Evolutionary conservation across 2,329 filamentous ascomycete species (phyloP).

Genomic region (Fonsecaea multimorphosa): DNA sequence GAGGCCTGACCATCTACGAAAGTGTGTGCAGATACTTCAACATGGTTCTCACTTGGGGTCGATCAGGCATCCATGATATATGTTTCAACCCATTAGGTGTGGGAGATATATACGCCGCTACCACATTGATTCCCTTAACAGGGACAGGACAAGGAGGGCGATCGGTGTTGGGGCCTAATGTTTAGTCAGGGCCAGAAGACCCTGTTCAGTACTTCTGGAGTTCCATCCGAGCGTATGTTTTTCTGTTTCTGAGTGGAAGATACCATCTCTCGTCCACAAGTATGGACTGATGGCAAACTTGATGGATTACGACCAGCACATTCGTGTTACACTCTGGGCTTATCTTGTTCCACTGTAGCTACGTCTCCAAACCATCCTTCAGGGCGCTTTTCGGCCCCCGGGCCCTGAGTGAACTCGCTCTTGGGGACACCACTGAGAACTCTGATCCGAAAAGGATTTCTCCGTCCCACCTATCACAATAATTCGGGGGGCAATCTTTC

Average conservation of each 20-base stretch:
- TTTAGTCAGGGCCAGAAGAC: constrained; percentile 1
- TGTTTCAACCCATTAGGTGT: background rate
- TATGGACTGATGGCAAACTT: background rate
- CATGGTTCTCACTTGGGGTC: constrained; percentile 2
- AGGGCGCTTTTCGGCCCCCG: constrained; percentile 8
- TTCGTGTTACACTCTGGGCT: constrained; percentile 6
- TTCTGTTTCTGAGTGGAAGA: background rate
- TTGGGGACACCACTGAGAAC: background rate
- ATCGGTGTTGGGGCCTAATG: background rate
- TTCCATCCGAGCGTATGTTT: background rate
- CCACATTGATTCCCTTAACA: background rate
- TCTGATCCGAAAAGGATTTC: constrained; percentile 5
- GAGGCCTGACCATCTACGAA: background rate
- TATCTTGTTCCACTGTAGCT: background rate
- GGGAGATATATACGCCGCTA: background rate
- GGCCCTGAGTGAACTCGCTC: constrained; percentile 6
- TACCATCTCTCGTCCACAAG: background rate
- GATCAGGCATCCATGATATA: constrained; percentile 15
- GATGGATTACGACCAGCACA: constrained; percentile 13
- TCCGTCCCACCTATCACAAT: constrained; percentile 11
- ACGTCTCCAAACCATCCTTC: background rate
- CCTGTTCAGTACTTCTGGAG: background rate
- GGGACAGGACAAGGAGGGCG: background rate
- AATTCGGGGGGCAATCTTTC: background rate
- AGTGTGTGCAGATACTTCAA: background rate